These are phyloP conservation scores for Fusarium acutatum DNA, from an alignment of 2,329 filamentous ascomycete genomes.

Conservation along the genomic window DNA sequence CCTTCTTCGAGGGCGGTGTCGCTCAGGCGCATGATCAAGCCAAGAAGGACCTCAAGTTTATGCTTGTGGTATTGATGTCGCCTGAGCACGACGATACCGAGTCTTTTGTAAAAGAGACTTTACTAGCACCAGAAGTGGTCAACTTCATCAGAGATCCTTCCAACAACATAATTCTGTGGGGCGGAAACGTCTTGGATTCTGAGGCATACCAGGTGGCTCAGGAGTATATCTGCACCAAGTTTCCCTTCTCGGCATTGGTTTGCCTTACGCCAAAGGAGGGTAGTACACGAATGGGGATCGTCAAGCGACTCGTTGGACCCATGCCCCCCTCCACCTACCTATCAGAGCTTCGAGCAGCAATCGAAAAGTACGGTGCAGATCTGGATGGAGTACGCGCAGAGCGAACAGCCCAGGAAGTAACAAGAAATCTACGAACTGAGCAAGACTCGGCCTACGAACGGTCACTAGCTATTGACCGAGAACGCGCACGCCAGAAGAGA, in stretches of 20 bases:
- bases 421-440: constrained; percentile 82
- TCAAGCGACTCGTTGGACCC: constrained; percentile 80
- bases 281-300: constrained; percentile 87
- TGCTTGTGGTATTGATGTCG: constrained; percentile 87
- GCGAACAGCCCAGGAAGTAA: constrained; percentile 80
- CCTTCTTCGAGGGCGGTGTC: constrained; percentile 88
- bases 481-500: constrained; percentile 77
- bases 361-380: constrained; percentile 79
- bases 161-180: constrained; percentile 90
- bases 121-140: constrained; percentile 78
- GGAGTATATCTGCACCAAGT: constrained; percentile 89
- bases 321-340: constrained; percentile 76
- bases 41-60: constrained; percentile 89
- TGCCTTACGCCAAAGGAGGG: constrained; percentile 88
- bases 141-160: constrained; percentile 76
- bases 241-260: constrained; percentile 86
- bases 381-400: constrained; percentile 79
- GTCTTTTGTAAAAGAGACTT: constrained; percentile 81
- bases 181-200: constrained; percentile 89
- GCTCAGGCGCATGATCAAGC: constrained; percentile 90
- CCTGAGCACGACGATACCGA: constrained; percentile 94
- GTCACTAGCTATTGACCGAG: constrained; percentile 86
- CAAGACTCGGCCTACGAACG: constrained; percentile 95
- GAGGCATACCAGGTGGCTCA: constrained; percentile 94
- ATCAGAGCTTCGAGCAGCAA: constrained; percentile 75